Evolutionary conservation across 768 basidiomycete species (phyloP).

Genomic region (Leccinellum rugosiceps): DNA sequence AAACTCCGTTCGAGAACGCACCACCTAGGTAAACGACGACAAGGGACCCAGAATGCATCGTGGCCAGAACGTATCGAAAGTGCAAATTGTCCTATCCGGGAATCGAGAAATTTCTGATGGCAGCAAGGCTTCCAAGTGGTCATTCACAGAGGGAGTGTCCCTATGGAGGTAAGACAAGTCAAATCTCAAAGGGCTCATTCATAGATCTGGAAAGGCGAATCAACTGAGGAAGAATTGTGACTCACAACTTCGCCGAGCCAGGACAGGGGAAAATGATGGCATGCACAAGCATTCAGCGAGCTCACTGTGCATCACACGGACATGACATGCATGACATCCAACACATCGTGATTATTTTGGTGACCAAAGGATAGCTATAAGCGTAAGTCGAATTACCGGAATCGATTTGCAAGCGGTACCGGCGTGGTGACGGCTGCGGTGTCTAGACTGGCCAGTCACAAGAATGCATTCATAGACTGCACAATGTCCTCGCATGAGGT

Average conservation of each 20-base stretch:
- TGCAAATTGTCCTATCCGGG: not conserved
- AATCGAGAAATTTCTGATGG: not conserved
- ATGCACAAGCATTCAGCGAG: conserved; percentile 2
- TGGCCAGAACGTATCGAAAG: not conserved
- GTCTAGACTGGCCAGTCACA: not conserved
- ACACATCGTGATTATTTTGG: conserved; percentile 7
- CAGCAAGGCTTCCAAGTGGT: not conserved
- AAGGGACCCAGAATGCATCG: not conserved
- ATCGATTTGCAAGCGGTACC: conserved; percentile 19
- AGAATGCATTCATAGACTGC: not conserved
- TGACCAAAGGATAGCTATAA: conserved; percentile 12
- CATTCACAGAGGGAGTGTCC: not conserved
- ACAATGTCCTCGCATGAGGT: conserved; percentile 2
- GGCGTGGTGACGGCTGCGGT: conserved; percentile 14
- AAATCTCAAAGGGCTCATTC: conserved; percentile 5
- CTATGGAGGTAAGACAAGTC: not conserved
- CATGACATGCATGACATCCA: conserved; percentile 30
- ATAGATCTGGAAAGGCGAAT: conserved; percentile 13
- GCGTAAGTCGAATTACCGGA: conserved; percentile 16
- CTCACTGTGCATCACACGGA: conserved; percentile 21
- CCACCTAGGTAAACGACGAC: not conserved
- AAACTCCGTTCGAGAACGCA: not conserved
- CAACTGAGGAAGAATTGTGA: conserved; percentile 4
- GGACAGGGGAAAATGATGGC: not conserved
- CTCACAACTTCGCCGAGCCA: conserved; percentile 1